Conservation (phyloP, 2,329 filamentous ascomycete genomes). For the Alternaria hordeiaustralica region DNA sequence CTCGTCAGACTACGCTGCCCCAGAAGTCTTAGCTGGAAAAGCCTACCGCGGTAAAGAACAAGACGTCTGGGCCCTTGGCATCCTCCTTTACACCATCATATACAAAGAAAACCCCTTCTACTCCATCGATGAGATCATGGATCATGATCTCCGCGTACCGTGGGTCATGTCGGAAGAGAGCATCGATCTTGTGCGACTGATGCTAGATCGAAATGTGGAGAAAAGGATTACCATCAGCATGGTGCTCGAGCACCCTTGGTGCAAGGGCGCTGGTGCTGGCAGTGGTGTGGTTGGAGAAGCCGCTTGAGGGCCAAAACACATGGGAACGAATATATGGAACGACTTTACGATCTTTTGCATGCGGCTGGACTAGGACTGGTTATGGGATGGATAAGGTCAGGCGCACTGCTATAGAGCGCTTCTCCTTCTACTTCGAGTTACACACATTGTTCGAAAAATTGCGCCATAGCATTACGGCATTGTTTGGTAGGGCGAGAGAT, state of each 20-base stretch:
- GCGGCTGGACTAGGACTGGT: background rate
- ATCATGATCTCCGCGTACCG: slow-evolving; percentile 90
- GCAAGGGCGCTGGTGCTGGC: slow-evolving; percentile 28
- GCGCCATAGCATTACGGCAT: background rate
- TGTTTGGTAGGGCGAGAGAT: background rate
- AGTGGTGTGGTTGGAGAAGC: background rate
- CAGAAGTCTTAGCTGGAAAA: slow-evolving; percentile 92
- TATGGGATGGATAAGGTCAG: background rate
- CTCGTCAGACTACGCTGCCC: slow-evolving; percentile 86
- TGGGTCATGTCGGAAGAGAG: slow-evolving; percentile 89
- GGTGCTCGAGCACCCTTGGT: slow-evolving; percentile 92
- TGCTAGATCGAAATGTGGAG: slow-evolving; percentile 90
- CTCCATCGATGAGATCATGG: slow-evolving; percentile 98
- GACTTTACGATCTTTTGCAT: slow-evolving; percentile 7
- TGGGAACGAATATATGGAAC: slow-evolving; percentile 4
- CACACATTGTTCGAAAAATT: slow-evolving; percentile 1
- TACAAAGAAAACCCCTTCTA: slow-evolving; percentile 99
- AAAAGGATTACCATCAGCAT: slow-evolving; percentile 84
- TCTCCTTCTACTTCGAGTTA: background rate
- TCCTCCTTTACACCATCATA: slow-evolving; percentile 96
- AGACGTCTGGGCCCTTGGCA: slow-evolving; percentile 97
- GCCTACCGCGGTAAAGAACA: slow-evolving; percentile 96
- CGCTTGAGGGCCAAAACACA: background rate
- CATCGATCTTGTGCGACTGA: slow-evolving; percentile 86
- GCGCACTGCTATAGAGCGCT: background rate